phyloP scores from a whole-genome alignment of 1,139 yeast genomes.

The Scheffersomyces quercinus region DNA sequence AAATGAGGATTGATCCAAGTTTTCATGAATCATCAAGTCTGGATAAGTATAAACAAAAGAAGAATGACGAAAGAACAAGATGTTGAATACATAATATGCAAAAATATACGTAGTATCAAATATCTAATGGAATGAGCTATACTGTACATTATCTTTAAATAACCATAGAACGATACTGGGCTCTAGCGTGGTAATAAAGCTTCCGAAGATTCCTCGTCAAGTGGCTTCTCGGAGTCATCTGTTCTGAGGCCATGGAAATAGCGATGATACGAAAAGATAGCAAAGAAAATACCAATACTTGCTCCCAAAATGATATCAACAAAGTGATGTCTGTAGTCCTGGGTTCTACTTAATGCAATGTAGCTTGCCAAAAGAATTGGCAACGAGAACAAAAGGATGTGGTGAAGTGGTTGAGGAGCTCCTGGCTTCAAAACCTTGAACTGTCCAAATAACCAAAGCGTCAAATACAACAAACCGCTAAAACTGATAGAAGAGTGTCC shows the following conservation, averaged over 20 bases:
- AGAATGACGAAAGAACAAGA: not conserved
- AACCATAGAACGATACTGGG: not conserved
- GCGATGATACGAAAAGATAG: constrained; percentile 48
- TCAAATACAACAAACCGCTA: constrained; percentile 37
- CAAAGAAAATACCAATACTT: constrained; percentile 48
- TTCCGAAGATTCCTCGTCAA: constrained; percentile 8
- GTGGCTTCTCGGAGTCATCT: constrained; percentile 12
- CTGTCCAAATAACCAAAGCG: constrained; percentile 65
- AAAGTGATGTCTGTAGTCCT: constrained; percentile 79
- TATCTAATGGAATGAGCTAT: not conserved
- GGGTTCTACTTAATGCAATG: constrained; percentile 61
- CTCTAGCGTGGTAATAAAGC: not conserved
- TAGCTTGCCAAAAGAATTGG: constrained; percentile 19
- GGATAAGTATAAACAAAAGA: no score
- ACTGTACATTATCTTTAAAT: not conserved
- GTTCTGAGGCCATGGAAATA: constrained; percentile 38
- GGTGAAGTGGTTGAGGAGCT: constrained; percentile 12
- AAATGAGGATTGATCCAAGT: no score
- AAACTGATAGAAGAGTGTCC: constrained; percentile 50
- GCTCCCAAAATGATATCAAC: constrained; percentile 65
- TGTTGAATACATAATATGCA: not conserved
- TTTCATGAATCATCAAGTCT: no score
- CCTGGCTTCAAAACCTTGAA: constrained; percentile 25
- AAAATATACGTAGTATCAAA: not conserved
- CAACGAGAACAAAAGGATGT: constrained; percentile 7